A percentile compares a stretch with the other conserved stretches of the same genome.
These are phyloP conservation scores for Sindora glabra DNA, from an alignment of 306 rosid genomes.

Conservation along the genomic window DNA sequence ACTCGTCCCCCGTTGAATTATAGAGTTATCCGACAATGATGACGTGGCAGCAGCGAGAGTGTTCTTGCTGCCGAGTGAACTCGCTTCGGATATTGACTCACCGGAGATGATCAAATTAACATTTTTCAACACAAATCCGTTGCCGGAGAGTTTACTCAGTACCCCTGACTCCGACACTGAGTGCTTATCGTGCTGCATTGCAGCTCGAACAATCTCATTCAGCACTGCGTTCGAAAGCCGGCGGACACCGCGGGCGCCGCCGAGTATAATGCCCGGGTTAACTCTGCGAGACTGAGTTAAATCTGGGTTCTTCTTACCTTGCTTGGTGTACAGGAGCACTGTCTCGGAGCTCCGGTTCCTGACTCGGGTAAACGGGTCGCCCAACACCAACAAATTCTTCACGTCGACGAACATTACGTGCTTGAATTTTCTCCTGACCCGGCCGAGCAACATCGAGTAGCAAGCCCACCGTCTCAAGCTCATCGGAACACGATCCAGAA, in stretches of 20 bases:
- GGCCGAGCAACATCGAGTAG: slow-evolving; percentile 80
- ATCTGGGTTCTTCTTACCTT: slow-evolving; percentile 29
- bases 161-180: slow-evolving; percentile 46
- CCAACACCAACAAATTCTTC: slow-evolving; percentile 27
- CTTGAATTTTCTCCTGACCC: slow-evolving; percentile 64
- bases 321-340: slow-evolving; percentile 30
- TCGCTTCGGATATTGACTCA: slow-evolving; percentile 52
- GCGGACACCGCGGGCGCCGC: slow-evolving; percentile 84
- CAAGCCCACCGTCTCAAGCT: slow-evolving; percentile 79
- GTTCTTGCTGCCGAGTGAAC: slow-evolving; percentile 20
- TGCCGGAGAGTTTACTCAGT: slow-evolving; percentile 53
- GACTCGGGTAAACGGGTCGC: slow-evolving; percentile 52
- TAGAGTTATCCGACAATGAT: slow-evolving; percentile 15
- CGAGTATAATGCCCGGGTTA: slow-evolving; percentile 44
- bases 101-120: slow-evolving; percentile 26
- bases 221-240: slow-evolving; percentile 41
- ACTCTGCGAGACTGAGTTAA: slow-evolving; percentile 28
- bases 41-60: slow-evolving; percentile 9
- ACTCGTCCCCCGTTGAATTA: slow-evolving; percentile 41
- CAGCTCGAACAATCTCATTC: slow-evolving; percentile 55
- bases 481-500: slow-evolving; percentile 50
- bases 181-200: slow-evolving; percentile 44
- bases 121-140: slow-evolving; percentile 30
- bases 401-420: slow-evolving; percentile 57
- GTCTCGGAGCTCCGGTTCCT: slow-evolving; percentile 55